Base-by-base conservation (phyloP, 2,329 filamentous ascomycete genomes). In the Thermoascus crustaceus region DNA sequence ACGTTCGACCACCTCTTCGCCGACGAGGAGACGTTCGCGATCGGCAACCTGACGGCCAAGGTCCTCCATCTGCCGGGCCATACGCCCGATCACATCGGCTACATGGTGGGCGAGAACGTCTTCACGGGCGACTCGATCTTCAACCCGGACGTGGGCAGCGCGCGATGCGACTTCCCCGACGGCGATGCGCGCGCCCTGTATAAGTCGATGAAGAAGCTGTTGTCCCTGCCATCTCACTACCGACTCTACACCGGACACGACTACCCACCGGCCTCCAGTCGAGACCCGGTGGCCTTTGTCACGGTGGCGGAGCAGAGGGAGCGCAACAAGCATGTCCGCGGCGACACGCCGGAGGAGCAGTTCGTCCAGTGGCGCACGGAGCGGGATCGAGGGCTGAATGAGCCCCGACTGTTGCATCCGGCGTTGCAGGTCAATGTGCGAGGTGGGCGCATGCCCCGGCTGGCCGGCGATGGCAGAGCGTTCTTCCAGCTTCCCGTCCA, bases 21-120 rank as follows among this genome's bases (percentile, higher is more conserved):
- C 0, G 73, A 79, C 26, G 64, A 74, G 21, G 72, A 78, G 40
- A 39, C 39, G 0, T 77, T 80, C 42, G 11, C 43, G 0, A 61
- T 80, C 23, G 75, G 76, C 0, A 35, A 50, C 0, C 20, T 79
- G 9, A 48, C 43, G 1, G 69, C 56, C 0, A 58, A 50, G 2
- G 73, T 66, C 0, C 49, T 79, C 0, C 69, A 78, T 43, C 65
- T 80, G 0, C 74, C 75, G 0, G 76, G 75, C 0, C 74, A 80
- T 43, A 78, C 75, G 0, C 73, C 75, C 0, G 76, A 80, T 42
- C 74, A 79, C 36, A 46, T 76, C 9, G 76, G 75, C 0, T 81
- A 80, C 41, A 53, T 58, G 21, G 68, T 79, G 33, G 73, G 71
- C 5, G 32, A 32, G 7, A 51, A 50, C 14, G 60, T 75, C 0